Evolutionary conservation across 2,329 filamentous ascomycete species (phyloP).

Genomic region (Ilyonectria robusta): DNA sequence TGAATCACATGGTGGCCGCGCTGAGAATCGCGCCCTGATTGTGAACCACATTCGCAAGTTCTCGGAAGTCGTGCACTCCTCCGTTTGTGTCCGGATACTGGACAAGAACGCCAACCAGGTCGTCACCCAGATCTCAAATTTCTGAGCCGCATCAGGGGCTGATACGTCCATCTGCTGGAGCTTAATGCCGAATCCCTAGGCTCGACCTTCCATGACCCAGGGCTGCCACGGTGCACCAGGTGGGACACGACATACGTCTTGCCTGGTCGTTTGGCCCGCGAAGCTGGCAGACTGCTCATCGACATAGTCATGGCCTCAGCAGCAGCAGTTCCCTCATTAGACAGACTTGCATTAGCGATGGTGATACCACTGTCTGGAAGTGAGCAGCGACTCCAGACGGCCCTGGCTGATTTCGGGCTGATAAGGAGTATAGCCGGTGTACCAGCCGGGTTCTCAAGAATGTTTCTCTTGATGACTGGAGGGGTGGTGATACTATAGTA

Average conservation of each 20-base stretch:
- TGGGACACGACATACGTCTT: conserved; percentile 90
- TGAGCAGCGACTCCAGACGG: conserved; percentile 77
- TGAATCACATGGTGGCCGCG: conserved; percentile 90
- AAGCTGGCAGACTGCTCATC: conserved; percentile 79
- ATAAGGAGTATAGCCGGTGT: conserved; percentile 97
- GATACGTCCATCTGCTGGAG: conserved; percentile 82
- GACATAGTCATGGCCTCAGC: conserved; percentile 97
- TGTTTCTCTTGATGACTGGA: conserved; percentile 91
- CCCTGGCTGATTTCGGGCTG: conserved; percentile 98
- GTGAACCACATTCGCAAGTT: conserved; percentile 83
- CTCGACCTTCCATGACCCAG: conserved; percentile 73
- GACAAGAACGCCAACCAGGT: conserved; percentile 90
- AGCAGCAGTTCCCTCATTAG: conserved; percentile 93
- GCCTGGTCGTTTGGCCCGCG: conserved; percentile 79
- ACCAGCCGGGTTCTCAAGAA: conserved; percentile 97
- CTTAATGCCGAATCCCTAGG: conserved; percentile 75
- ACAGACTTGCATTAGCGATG: conserved; percentile 89
- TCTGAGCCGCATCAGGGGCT: conserved; percentile 70
- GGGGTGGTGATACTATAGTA: conserved; percentile 92
- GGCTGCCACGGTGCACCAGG: conserved; percentile 71
- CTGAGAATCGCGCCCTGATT: conserved; percentile 83
- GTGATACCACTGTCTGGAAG: conserved; percentile 89
- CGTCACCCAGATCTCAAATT: conserved; percentile 82
- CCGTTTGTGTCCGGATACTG: conserved; percentile 95
- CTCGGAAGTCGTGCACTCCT: conserved; percentile 81